These are phyloP conservation scores for Ceratobasidium sp. DNA, from an alignment of 1,284 basidiomycete species.

Conservation along the genomic window DNA sequence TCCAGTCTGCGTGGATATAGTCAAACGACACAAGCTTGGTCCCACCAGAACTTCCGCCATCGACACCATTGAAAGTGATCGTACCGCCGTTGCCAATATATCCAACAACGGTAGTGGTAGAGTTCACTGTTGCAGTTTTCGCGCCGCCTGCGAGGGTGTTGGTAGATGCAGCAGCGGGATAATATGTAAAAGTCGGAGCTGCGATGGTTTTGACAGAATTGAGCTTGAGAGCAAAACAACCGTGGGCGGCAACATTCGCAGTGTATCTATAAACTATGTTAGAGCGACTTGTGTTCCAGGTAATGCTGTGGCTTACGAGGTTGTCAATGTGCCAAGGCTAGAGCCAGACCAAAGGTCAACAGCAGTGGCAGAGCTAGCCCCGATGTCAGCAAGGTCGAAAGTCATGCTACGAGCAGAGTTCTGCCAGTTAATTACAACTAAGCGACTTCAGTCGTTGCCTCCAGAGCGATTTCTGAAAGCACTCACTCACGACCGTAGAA, in stretches of 20 bases:
- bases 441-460: not conserved
- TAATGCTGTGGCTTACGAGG: slow-evolving; percentile 49
- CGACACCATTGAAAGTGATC: slow-evolving; percentile 55
- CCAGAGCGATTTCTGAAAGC: not conserved
- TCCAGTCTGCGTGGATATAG: slow-evolving; percentile 58
- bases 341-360: slow-evolving; percentile 54
- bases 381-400: slow-evolving; percentile 55
- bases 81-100: slow-evolving; percentile 56
- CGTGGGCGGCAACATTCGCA: slow-evolving; percentile 53
- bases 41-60: slow-evolving; percentile 55
- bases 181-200: slow-evolving; percentile 53
- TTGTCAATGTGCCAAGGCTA: slow-evolving; percentile 52
- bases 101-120: slow-evolving; percentile 54
- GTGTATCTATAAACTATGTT: slow-evolving; percentile 49
- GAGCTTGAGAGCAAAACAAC: slow-evolving; percentile 55
- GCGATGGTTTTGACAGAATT: slow-evolving; percentile 47
- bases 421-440: slow-evolving; percentile 58
- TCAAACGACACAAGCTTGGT: slow-evolving; percentile 57
- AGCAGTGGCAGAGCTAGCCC: slow-evolving; percentile 53
- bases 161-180: slow-evolving; percentile 52
- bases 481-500: slow-evolving; percentile 57
- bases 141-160: slow-evolving; percentile 56
- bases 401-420: slow-evolving; percentile 52
- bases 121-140: slow-evolving; percentile 52
- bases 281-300: not conserved